Evolutionary conservation across 1,284 basidiomycete species (phyloP).

Genomic region (Tylopilus sp.): DNA sequence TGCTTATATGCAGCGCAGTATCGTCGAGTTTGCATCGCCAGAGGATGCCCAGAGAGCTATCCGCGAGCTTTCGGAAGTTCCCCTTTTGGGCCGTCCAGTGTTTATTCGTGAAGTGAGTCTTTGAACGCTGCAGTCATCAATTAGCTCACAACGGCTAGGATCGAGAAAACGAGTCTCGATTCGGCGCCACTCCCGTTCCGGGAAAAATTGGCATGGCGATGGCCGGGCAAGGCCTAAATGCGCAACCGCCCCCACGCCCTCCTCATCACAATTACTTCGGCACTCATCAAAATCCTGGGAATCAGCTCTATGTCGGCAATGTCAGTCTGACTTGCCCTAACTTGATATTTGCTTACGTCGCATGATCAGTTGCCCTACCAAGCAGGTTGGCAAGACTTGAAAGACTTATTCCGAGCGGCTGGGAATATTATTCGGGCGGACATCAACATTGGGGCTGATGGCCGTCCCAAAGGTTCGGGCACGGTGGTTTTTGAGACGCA

Average conservation of each 20-base stretch:
- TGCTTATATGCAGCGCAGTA: slow-evolving; percentile 45
- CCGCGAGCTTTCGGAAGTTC: slow-evolving; percentile 81
- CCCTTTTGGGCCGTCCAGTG: slow-evolving; percentile 85
- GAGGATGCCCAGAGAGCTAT: slow-evolving; percentile 86
- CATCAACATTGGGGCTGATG: slow-evolving; percentile 87
- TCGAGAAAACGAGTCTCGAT: slow-evolving; percentile 91
- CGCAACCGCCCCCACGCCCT: slow-evolving; percentile 68
- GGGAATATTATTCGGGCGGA: slow-evolving; percentile 94
- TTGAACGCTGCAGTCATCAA: neutral
- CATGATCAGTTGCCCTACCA: slow-evolving; percentile 77
- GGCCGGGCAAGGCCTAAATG: slow-evolving; percentile 72
- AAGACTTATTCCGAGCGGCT: slow-evolving; percentile 92
- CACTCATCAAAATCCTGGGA: slow-evolving; percentile 62
- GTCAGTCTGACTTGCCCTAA: slow-evolving; percentile 42
- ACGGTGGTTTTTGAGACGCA: slow-evolving; percentile 92
- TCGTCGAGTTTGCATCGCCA: slow-evolving; percentile 82
- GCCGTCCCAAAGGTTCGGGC: slow-evolving; percentile 88
- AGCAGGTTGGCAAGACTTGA: slow-evolving; percentile 97
- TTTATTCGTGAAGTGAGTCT: slow-evolving; percentile 87
- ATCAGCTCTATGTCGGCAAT: slow-evolving; percentile 90
- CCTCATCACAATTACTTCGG: slow-evolving; percentile 70
- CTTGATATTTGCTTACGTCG: slow-evolving; percentile 7
- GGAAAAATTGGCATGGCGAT: slow-evolving; percentile 91
- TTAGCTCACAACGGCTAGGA: slow-evolving; percentile 54
- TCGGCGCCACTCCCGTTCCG: slow-evolving; percentile 87